phyloP scores from a whole-genome alignment of 257 asterid species.

The Nicotiana noctiflora region DNA sequence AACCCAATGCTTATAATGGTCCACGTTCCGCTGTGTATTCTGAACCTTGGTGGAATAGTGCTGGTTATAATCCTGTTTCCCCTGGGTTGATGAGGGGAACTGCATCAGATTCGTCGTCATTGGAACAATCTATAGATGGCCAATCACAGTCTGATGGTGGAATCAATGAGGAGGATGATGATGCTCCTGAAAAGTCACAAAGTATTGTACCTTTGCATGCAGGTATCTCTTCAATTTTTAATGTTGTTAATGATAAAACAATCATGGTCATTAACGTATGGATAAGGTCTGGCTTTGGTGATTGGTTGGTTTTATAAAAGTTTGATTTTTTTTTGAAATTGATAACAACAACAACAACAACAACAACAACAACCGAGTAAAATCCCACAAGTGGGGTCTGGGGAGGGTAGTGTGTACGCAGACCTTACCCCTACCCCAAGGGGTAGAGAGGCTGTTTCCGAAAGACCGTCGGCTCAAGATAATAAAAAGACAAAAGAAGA shows the following conservation, averaged over 20 bases:
- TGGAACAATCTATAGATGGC: conserved; percentile 59
- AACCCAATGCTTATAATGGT: conserved; percentile 27
- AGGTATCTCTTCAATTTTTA: conserved; percentile 30
- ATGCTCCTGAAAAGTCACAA: conserved; percentile 40
- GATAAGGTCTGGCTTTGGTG: neutral
- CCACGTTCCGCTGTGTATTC: conserved; percentile 30
- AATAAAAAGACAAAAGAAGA: no score
- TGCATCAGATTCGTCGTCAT: conserved; percentile 67
- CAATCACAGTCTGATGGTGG: conserved; percentile 66
- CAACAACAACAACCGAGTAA: no score
- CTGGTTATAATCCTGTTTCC: conserved; percentile 35
- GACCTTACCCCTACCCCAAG: no score
- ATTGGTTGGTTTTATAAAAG: neutral
- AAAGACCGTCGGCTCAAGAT: no score
- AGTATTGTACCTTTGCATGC: conserved; percentile 28
- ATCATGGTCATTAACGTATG: neutral
- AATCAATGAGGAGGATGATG: conserved; percentile 53
- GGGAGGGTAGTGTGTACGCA: no score
- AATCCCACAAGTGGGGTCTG: no score
- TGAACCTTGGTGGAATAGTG: conserved; percentile 50
- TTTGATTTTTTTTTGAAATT: neutral
- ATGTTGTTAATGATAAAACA: neutral
- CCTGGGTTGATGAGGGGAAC: conserved; percentile 41
- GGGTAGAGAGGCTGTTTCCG: no score
- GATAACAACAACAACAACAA: no score